These are phyloP conservation scores for Camellia japonica DNA, from an alignment of 148 eudicot genomes.

Conservation along the genomic window DNA sequence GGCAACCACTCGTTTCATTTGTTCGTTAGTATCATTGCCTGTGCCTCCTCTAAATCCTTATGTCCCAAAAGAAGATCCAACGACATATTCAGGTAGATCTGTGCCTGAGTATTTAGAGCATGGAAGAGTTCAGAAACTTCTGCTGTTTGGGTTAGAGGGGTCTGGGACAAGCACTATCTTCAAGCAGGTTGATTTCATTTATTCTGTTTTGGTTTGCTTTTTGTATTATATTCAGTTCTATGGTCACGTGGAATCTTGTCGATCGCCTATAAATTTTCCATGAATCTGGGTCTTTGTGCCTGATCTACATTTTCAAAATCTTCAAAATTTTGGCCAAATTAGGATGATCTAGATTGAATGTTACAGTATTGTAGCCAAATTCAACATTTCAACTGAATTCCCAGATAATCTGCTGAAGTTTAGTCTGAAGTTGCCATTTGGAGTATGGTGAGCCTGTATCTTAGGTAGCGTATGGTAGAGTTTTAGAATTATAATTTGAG, in stretches of 20 bases:
- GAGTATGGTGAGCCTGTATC: not conserved
- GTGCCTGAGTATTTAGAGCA: constrained; percentile 34
- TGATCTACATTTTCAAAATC: not conserved
- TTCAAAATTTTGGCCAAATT: not conserved
- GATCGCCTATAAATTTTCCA: not conserved
- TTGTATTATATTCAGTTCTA: too few relatives aligned
- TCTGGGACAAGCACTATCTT: constrained; percentile 50
- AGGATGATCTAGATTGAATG: not conserved
- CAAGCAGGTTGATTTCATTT: constrained; percentile 35
- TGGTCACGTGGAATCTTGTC: too few relatives aligned
- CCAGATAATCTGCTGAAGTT: not conserved
- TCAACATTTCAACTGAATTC: not conserved
- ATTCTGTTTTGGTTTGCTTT: not conserved
- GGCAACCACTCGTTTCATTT: constrained; percentile 42
- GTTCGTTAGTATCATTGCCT: constrained; percentile 39
- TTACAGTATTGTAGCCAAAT: not conserved
- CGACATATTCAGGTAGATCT: constrained; percentile 20
- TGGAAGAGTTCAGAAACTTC: constrained; percentile 27
- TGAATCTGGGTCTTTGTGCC: not conserved
- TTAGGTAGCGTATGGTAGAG: too few relatives aligned
- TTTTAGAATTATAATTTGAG: too few relatives aligned
- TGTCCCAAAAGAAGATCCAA: constrained; percentile 27
- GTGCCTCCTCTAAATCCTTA: constrained; percentile 29
- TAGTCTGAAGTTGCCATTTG: not conserved
- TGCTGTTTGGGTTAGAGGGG: constrained; percentile 38